A percentile compares a stretch with the other conserved stretches of the same genome.
Evolutionary conservation across 768 basidiomycete genomes (phyloP).

Genomic region (Fistulinella prunicolor): DNA sequence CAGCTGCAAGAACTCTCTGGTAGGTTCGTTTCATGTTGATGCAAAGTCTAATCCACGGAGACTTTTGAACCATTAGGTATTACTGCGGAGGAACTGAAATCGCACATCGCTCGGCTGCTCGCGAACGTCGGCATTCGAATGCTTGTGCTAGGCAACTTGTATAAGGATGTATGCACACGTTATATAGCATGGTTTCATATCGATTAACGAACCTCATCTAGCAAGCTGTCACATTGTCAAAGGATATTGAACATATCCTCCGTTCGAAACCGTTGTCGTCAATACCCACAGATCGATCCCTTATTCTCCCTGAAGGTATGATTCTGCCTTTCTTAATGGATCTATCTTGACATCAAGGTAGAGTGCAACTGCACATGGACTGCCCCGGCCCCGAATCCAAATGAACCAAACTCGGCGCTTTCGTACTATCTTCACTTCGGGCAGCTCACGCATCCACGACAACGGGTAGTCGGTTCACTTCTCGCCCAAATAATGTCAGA

Average conservation of each 20-base stretch:
- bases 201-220: slow-evolving; percentile 28
- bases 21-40: slow-evolving; percentile 38
- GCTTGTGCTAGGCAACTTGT: slow-evolving; percentile 81
- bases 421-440: slow-evolving; percentile 87
- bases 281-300: slow-evolving; percentile 40
- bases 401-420: slow-evolving; percentile 83
- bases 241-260: slow-evolving; percentile 68
- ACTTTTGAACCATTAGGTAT: slow-evolving; percentile 46
- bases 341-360: slow-evolving; percentile 31
- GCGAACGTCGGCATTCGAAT: slow-evolving; percentile 65
- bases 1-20: slow-evolving; percentile 70
- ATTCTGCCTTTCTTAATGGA: not conserved
- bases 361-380: slow-evolving; percentile 71
- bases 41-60: not conserved
- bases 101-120: slow-evolving; percentile 58
- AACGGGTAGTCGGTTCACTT: slow-evolving; percentile 66
- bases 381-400: slow-evolving; percentile 68
- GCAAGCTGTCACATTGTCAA: slow-evolving; percentile 76
- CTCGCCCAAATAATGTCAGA: slow-evolving; percentile 86
- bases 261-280: slow-evolving; percentile 43
- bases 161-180: slow-evolving; percentile 61
- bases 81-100: slow-evolving; percentile 65
- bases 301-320: slow-evolving; percentile 72
- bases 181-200: not conserved
- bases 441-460: slow-evolving; percentile 54